Evolutionary conservation across 805 yeast genomes (phyloP), one percentile per base, ranked within the genome.

Genomic region (Scheffersomyces spartinae): DNA sequence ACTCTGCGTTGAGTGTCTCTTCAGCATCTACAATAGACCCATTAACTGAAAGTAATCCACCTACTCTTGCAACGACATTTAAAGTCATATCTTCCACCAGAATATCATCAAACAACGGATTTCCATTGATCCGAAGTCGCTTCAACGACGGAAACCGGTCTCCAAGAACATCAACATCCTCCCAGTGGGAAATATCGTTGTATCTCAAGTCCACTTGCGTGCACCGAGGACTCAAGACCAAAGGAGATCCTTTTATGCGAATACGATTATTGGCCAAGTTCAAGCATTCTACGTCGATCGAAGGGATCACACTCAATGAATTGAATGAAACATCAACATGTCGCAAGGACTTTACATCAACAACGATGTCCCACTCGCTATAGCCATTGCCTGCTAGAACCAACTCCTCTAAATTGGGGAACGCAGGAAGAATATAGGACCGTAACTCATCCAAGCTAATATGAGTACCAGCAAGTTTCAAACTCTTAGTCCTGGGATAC

Each of bases 1-100:
- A 43, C 43, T 84, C 94, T 1, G 81, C 77, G 35, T 75, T 79
- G 5, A 31, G 35, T 10, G 84, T 56, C 25, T 74, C 79, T 2
- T 49, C 59, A 1, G 28, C 3, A 53, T 41, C 6, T 82, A 49
- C 0, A 18, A 26, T 1, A 73, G 61, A 1, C 94, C 94, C 40
- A 85, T 74, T 9, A 84, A 47, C 13, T 1, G 24, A 20, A 2
- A 77, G 21, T 0, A 33, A 27, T 1, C 52, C 49, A 55, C 18
- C 20, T 5, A 57, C 47, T 14, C 80, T 48, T 1, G 74, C 74
- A 11, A 77, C 58, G 3, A 68, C 35, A 21, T 54, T 34, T 4
- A 49, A 18, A n/a, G 52, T 33, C 45, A 45, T 44, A 16, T 47
- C 56, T n/a, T 56, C 61, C 1, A 42, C 38, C 9, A 43, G 30